Evolutionary conservation across 306 rosid genomes (phyloP).

Genomic region (Pyrus bretschneideri): DNA sequence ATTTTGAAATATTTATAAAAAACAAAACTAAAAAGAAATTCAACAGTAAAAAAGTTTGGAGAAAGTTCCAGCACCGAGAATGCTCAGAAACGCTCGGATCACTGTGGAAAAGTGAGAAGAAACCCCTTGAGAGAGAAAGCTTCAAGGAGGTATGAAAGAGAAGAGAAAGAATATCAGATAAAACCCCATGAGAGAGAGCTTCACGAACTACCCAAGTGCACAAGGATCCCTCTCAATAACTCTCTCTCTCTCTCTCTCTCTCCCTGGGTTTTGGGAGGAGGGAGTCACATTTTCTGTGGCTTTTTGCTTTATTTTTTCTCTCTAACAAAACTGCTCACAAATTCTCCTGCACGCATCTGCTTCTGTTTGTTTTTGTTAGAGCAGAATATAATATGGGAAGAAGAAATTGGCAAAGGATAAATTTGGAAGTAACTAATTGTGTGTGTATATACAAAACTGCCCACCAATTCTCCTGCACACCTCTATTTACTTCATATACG

Average conservation of each 20-base stretch:
- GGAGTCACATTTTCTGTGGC: not conserved
- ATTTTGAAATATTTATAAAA: too few relatives aligned
- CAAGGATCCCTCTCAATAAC: not conserved
- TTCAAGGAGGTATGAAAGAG: not conserved
- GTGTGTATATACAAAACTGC: too few relatives aligned
- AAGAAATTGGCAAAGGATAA: too few relatives aligned
- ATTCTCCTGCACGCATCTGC: too few relatives aligned
- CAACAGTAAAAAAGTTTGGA: too few relatives aligned
- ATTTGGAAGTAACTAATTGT: too few relatives aligned
- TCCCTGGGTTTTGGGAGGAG: slow-evolving; percentile 12
- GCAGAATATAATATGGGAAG: too few relatives aligned
- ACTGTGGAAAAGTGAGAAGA: not conserved
- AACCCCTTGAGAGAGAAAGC: not conserved
- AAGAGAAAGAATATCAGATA: slow-evolving; percentile 13
- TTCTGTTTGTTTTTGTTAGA: too few relatives aligned
- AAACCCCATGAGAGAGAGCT: slow-evolving; percentile 42
- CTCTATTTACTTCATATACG: too few relatives aligned
- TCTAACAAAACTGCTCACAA: slow-evolving; percentile 27
- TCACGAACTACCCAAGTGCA: slow-evolving; percentile 7
- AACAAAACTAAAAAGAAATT: too few relatives aligned
- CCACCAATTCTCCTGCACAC: too few relatives aligned
- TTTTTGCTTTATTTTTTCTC: not conserved
- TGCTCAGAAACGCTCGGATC: slow-evolving; percentile 6
- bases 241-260: not conserved
- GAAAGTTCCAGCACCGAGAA: too few relatives aligned